phyloP scores from a whole-genome alignment of 2,329 filamentous ascomycete species.

The Fusarium sp. region DNA sequence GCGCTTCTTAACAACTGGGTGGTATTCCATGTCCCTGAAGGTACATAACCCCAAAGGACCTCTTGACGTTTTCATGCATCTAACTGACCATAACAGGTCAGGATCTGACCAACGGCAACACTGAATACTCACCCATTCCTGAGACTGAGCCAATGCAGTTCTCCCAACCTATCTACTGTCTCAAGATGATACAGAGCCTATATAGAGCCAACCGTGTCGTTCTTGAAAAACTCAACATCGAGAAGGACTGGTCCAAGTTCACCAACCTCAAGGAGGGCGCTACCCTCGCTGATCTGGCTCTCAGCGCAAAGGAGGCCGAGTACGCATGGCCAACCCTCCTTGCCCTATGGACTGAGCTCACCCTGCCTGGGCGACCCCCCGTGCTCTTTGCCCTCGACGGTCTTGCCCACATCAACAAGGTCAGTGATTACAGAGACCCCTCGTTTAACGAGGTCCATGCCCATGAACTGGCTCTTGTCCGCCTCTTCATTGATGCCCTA shows the following conservation, averaged over 20 bases:
- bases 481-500: constrained; percentile 78
- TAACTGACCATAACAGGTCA: constrained; percentile 60
- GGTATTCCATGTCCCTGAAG: constrained; percentile 88
- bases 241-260: constrained; percentile 55
- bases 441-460: constrained; percentile 81
- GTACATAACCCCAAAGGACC: constrained; percentile 56
- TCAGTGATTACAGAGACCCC: constrained; percentile 77
- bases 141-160: constrained; percentile 69
- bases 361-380: constrained; percentile 58
- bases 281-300: constrained; percentile 74
- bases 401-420: constrained; percentile 81
- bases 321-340: constrained; percentile 82
- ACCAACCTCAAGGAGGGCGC: constrained; percentile 61
- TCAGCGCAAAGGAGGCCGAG: constrained; percentile 77
- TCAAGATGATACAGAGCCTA: constrained; percentile 78
- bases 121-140: constrained; percentile 78
- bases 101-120: constrained; percentile 82
- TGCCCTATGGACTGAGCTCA: constrained; percentile 83
- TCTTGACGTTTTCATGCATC: not conserved
- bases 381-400: constrained; percentile 83
- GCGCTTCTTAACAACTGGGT: constrained; percentile 87
- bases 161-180: constrained; percentile 80
- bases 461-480: constrained; percentile 81
- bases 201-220: constrained; percentile 75
- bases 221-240: constrained; percentile 61